A percentile compares a stretch with the other conserved stretches of the same genome.
These are phyloP conservation scores for Penicillium subrubescens DNA, from an alignment of 495 filamentous ascomycete genomes.

Conservation along the genomic window DNA sequence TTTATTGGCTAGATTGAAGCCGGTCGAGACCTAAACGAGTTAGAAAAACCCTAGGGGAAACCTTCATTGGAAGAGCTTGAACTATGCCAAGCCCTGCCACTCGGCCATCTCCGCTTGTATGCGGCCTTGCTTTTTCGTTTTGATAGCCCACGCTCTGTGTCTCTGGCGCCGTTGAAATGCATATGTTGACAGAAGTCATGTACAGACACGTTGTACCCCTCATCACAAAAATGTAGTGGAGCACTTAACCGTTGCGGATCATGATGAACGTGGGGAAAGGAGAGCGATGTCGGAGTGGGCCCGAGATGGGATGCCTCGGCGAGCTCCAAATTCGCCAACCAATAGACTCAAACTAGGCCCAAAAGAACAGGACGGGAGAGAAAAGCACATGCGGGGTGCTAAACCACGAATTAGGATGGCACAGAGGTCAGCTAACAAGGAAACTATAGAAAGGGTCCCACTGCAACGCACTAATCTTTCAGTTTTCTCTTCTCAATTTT, in stretches of 20 bases:
- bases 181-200: neutral
- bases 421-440: neutral
- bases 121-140: neutral
- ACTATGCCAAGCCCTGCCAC: neutral
- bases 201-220: neutral
- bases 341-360: neutral
- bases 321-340: neutral
- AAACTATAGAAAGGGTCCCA: constrained; percentile 1
- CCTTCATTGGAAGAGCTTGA: neutral
- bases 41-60: neutral
- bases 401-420: neutral
- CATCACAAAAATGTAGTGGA: neutral
- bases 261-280: neutral
- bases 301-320: neutral
- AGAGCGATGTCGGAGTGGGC: neutral
- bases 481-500: neutral
- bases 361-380: neutral
- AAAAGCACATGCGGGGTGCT: neutral
- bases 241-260: neutral
- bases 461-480: neutral
- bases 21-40: neutral
- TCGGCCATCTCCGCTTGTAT: neutral
- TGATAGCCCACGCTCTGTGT: neutral
- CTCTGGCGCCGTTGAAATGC: neutral
- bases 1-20: neutral